phyloP scores from a whole-genome alignment of 2,329 filamentous ascomycete species.

The Albophoma yamanashiensis region DNA sequence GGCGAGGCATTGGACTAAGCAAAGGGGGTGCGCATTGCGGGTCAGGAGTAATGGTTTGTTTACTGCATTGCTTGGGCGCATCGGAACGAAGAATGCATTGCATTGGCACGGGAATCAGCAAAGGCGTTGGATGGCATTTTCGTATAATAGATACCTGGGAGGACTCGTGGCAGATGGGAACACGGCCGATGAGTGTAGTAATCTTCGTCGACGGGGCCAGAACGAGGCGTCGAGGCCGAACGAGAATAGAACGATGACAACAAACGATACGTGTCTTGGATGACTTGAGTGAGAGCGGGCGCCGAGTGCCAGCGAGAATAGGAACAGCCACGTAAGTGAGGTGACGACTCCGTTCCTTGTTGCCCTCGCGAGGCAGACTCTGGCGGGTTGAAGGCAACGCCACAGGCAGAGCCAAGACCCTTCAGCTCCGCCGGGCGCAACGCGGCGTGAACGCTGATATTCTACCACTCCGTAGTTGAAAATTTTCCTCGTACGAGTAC shows the following conservation, averaged over 20 bases:
- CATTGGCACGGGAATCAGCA: neutral
- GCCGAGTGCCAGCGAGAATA: neutral
- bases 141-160: neutral
- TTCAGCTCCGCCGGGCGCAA: neutral
- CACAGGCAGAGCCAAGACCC: neutral
- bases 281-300: neutral
- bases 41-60: neutral
- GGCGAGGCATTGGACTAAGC: slow-evolving; percentile 46
- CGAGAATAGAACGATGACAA: neutral
- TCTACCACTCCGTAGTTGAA: no score
- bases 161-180: neutral
- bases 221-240: neutral
- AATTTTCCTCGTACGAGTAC: no score
- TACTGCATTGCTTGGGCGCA: slow-evolving; percentile 5
- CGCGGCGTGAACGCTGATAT: no score
- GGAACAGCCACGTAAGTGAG: neutral
- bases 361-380: neutral
- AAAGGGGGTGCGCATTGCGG: neutral
- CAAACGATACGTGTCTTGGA: neutral
- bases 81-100: neutral
- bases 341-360: neutral
- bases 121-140: neutral
- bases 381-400: neutral
- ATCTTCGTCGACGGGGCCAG: neutral
- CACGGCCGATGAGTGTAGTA: neutral